Conservation (phyloP, 2,329 filamentous ascomycete genomes). For the Rhexocercosporidium sp. region DNA sequence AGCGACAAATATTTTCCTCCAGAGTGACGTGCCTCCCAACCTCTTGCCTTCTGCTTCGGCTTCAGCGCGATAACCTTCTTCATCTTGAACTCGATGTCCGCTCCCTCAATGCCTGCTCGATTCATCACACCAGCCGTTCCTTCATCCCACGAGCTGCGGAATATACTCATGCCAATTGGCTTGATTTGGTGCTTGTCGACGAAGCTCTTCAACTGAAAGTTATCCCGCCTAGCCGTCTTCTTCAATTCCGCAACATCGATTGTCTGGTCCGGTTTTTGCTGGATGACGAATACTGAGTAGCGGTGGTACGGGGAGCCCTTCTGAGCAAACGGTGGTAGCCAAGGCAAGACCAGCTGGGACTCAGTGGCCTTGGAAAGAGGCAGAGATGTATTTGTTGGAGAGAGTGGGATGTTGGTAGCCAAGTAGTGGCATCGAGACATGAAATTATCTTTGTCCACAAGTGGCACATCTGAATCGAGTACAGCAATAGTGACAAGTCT, state of each 20-base stretch:
- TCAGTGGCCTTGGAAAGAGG: constrained; percentile 66
- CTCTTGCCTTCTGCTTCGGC: constrained; percentile 62
- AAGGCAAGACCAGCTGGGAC: constrained; percentile 75
- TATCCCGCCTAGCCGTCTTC: constrained; percentile 62
- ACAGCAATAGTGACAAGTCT: constrained; percentile 85
- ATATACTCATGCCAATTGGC: constrained; percentile 84
- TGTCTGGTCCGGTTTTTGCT: constrained; percentile 69
- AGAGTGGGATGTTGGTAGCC: constrained; percentile 73
- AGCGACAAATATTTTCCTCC: constrained; percentile 68
- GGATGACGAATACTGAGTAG: constrained; percentile 79
- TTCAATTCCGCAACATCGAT: constrained; percentile 65
- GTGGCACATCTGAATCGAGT: constrained; percentile 89
- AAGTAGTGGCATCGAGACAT: constrained; percentile 85
- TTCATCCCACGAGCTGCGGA: constrained; percentile 90
- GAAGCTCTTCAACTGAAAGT: constrained; percentile 78
- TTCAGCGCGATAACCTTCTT: constrained; percentile 75
- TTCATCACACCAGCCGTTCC: constrained; percentile 87
- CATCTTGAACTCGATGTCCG: constrained; percentile 83
- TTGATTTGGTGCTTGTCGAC: constrained; percentile 70
- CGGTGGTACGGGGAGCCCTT: constrained; percentile 94
- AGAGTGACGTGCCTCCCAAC: constrained; percentile 70
- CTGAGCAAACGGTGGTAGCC: constrained; percentile 85
- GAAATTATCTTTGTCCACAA: constrained; percentile 76
- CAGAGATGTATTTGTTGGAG: constrained; percentile 63
- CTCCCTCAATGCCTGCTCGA: constrained; percentile 73